Conservation (phyloP, 352 stramenopile species). For the Pythium phragmitis region DNA sequence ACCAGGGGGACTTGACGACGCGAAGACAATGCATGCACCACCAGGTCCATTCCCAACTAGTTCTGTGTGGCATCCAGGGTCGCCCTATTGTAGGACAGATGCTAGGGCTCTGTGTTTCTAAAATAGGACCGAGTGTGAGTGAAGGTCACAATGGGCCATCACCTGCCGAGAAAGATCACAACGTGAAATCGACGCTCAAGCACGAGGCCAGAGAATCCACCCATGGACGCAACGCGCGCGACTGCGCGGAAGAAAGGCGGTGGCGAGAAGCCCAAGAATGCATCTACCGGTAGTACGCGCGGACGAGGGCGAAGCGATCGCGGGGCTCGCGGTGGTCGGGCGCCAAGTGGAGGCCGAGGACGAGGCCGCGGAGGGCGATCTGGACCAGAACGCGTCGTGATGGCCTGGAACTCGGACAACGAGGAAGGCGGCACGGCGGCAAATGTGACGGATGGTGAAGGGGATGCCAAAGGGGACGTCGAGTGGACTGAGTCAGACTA, state of each 20-base stretch:
- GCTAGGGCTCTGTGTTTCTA: neutral
- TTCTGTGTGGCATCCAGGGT: neutral
- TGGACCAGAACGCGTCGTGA: constrained; percentile 2
- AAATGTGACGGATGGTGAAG: neutral
- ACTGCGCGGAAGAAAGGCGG: constrained; percentile 3
- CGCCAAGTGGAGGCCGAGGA: constrained; percentile 16
- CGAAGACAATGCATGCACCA: neutral
- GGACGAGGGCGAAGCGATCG: constrained; percentile 3
- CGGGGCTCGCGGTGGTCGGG: constrained; percentile 11
- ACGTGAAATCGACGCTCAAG: neutral
- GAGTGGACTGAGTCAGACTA: constrained; percentile 21
- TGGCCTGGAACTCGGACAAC: constrained; percentile 11
- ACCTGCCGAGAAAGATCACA: constrained; percentile 12
- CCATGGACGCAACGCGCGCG: neutral
- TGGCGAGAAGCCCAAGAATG: constrained; percentile 8
- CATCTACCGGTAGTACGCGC: neutral
- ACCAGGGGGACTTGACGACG: too few species aligned
- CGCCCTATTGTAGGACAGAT: neutral
- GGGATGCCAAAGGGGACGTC: neutral
- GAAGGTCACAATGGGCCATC: constrained; percentile 9
- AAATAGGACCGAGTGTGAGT: constrained; percentile 15
- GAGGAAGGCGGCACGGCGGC: constrained; percentile 1
- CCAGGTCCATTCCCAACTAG: neutral
- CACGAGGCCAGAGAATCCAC: neutral
- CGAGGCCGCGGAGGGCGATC: constrained; percentile 12